Base-by-base conservation (phyloP, 208 protist genomes). In the Leishmania lainsoni region DNA sequence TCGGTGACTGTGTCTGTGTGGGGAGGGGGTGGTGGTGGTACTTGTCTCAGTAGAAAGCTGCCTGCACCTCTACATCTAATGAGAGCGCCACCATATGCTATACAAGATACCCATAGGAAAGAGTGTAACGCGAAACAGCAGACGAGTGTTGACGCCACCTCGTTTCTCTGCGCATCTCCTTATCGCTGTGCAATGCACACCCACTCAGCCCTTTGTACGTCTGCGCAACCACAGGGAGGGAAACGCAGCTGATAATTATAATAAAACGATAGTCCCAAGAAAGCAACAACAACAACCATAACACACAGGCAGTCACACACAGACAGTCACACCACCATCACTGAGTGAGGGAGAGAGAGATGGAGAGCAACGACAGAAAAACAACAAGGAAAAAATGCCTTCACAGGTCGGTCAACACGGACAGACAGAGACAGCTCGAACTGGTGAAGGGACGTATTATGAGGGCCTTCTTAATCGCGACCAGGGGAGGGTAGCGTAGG, bases 221-320 rank as follows among this genome's bases (percentile, higher is more conserved):
- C 20, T 42, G 42, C 58, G 29, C 58, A 17, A 63, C 29, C 26
- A 29, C 26, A 26, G 1, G n/a, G 26, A 26, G 22, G 32, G 58
- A 80, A 65, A 9, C 39, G 74, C 42, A 32, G 26, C 39, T 32
- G 76, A 76, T 0, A 79, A 10, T 5, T 32, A 42, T 71, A 54
- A 80, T 80, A 80, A 80, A 61, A 71, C 80, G 63, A 58, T 51
- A 29, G 56, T 26, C 1, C 22, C 54, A 42, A 68, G 2, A 39
- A 22, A 20, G 9, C 29, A 56, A 68, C 75, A 75, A 80, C 59
- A 70, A 71, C 73, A 35, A 80, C 59, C 61, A 71, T 66, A 35
- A 72, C 32, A 68, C 65, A 63, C 39, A 26, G 3, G 6, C 42
- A 45, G n/a, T n/a, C n/a, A 85, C 32, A 22, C 39, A 80, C 12